A percentile compares a stretch with the other conserved stretches of the same genome.
phyloP scores from a whole-genome alignment of 2,329 filamentous ascomycete species.

The Alternaria triticimaculans region DNA sequence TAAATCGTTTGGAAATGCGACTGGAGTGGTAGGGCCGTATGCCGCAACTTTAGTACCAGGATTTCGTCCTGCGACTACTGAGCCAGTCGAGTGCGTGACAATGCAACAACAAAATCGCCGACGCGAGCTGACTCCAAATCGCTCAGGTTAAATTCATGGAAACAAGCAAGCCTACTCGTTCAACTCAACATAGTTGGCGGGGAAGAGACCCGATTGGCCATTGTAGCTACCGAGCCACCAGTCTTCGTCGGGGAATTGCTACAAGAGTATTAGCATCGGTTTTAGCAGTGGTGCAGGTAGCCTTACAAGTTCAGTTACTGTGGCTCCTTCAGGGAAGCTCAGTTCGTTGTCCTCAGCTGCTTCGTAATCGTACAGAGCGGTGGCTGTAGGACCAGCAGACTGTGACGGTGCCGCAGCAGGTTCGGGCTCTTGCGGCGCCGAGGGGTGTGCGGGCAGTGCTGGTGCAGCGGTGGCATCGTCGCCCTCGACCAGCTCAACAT shows the following conservation, averaged over 20 bases:
- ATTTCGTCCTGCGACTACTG: background rate
- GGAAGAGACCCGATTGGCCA: slow-evolving; percentile 82
- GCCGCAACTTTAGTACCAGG: slow-evolving; percentile 3
- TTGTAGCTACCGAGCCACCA: slow-evolving; percentile 95
- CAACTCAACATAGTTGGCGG: slow-evolving; percentile 59
- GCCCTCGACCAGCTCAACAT: slow-evolving; percentile 84
- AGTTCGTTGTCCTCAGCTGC: slow-evolving; percentile 89
- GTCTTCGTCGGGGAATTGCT: slow-evolving; percentile 97
- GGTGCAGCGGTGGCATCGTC: slow-evolving; percentile 44
- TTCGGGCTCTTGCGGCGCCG: slow-evolving; percentile 47
- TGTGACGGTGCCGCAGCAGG: slow-evolving; percentile 41
- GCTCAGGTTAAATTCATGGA: background rate
- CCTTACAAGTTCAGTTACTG: slow-evolving; percentile 77
- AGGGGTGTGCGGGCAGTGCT: slow-evolving; percentile 51
- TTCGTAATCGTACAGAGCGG: slow-evolving; percentile 93
- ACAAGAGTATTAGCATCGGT: slow-evolving; percentile 34
- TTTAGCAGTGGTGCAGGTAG: background rate
- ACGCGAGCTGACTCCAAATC: slow-evolving; percentile 2
- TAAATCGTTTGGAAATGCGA: background rate
- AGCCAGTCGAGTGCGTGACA: slow-evolving; percentile 1
- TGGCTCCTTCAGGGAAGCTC: slow-evolving; percentile 89
- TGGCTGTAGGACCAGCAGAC: slow-evolving; percentile 70
- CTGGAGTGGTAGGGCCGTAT: background rate
- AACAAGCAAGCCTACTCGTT: slow-evolving; percentile 4
- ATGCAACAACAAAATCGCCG: background rate